Conservation (phyloP, 2,329 filamentous ascomycete genomes). For the Trichoderma polysporum region DNA sequence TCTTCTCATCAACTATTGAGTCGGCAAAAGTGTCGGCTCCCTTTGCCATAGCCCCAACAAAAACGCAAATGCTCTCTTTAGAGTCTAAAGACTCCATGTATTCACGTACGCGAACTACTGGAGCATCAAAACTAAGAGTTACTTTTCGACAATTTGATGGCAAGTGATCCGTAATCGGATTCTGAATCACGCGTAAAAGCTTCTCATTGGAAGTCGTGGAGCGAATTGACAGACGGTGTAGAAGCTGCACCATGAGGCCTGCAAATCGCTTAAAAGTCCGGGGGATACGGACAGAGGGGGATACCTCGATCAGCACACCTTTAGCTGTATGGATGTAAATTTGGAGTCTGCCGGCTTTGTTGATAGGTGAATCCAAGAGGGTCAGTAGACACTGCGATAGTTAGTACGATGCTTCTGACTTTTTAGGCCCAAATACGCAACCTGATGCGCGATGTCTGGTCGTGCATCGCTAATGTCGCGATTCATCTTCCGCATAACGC, state of each 20-base stretch:
- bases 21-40: conserved; percentile 95
- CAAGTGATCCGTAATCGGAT: conserved; percentile 94
- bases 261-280: conserved; percentile 99
- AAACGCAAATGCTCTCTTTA: conserved; percentile 94
- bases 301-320: conserved; percentile 95
- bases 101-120: conserved; percentile 81
- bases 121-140: conserved; percentile 90
- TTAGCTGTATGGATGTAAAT: conserved; percentile 99
- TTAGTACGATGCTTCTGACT: conserved; percentile 50
- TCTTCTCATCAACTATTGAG: conserved; percentile 90
- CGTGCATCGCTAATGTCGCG: conserved; percentile 96
- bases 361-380: conserved; percentile 94
- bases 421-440: conserved; percentile 43
- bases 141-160: conserved; percentile 97
- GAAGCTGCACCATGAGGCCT: conserved; percentile 95
- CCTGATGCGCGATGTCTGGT: conserved; percentile 98
- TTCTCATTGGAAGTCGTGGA: conserved; percentile 98
- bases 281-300: conserved; percentile 94
- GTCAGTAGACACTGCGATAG: conserved; percentile 82
- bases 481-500: conserved; percentile 99
- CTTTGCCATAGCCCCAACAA: conserved; percentile 98
- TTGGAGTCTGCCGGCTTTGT: conserved; percentile 95
- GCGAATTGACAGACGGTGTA: conserved; percentile 92
- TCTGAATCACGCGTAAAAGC: conserved; percentile 94
- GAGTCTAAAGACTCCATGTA: conserved; percentile 77